phyloP scores from a whole-genome alignment of 257 asterid genomes.

The Penstemon barbatus region DNA sequence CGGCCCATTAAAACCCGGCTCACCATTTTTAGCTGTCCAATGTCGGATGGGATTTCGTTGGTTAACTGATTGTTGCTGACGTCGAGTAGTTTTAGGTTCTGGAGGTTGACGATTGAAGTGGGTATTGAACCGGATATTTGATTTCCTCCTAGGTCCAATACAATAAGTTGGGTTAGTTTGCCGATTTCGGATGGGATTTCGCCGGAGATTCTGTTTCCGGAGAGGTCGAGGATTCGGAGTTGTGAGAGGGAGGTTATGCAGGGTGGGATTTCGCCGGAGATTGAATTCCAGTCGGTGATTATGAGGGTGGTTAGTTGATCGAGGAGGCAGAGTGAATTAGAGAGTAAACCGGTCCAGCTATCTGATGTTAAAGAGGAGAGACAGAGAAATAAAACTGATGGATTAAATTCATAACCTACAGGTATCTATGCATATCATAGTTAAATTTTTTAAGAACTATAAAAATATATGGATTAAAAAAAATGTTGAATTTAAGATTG shows the following conservation, averaged over 20 bases:
- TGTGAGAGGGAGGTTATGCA: conserved; percentile 50
- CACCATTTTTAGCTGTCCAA: conserved; percentile 52
- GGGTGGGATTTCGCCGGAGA: conserved; percentile 53
- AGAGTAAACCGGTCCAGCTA: conserved; percentile 48
- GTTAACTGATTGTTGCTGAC: conserved; percentile 47
- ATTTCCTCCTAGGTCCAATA: conserved; percentile 61
- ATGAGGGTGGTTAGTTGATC: conserved; percentile 54
- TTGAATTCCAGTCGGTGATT: conserved; percentile 60
- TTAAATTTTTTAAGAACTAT: no score
- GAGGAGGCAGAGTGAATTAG: conserved; percentile 52
- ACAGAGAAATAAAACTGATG: no score
- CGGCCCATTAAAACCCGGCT: conserved; percentile 57
- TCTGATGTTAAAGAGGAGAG: conserved; percentile 19
- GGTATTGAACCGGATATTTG: conserved; percentile 48
- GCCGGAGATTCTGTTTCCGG: conserved; percentile 64
- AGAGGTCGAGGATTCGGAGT: conserved; percentile 54
- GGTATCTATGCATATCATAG: no score
- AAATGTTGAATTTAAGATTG: no score
- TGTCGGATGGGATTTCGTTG: conserved; percentile 48
- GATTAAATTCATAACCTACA: no score
- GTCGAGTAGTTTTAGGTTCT: conserved; percentile 53
- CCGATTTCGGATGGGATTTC: conserved; percentile 51
- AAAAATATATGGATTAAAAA: no score
- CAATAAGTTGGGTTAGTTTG: conserved; percentile 47
- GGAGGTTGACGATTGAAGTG: conserved; percentile 45